Evolutionary conservation across 2,329 filamentous ascomycete species (phyloP).

Genomic region (Penicillium rolfsii): DNA sequence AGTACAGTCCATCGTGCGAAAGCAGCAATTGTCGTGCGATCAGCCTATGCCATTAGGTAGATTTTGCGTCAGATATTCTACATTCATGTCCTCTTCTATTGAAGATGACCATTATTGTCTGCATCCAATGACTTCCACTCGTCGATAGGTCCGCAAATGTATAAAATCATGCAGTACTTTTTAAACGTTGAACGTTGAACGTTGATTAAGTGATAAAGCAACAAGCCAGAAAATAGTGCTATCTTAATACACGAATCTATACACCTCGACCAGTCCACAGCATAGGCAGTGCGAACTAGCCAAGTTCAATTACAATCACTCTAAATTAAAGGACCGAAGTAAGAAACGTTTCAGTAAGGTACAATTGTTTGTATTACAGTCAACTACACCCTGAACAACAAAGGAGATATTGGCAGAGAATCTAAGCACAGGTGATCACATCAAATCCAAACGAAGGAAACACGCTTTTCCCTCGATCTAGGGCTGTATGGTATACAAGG

Average conservation of each 20-base stretch:
- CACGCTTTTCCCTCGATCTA: slow-evolving; percentile 39
- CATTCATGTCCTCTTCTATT: too few species aligned
- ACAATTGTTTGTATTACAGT: slow-evolving; percentile 49
- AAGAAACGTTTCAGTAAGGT: slow-evolving; percentile 34
- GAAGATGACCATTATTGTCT: too few species aligned
- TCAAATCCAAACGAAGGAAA: slow-evolving; percentile 34
- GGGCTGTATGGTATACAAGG: slow-evolving; percentile 42
- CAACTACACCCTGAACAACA: slow-evolving; percentile 41
- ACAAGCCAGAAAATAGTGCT: not conserved
- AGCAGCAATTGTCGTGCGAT: too few species aligned
- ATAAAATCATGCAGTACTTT: too few species aligned
- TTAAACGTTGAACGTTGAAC: too few species aligned
- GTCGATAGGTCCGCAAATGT: too few species aligned
- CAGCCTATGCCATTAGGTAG: too few species aligned
- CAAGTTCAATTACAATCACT: not conserved
- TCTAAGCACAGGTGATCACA: slow-evolving; percentile 43
- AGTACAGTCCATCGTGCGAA: too few species aligned
- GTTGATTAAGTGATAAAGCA: not conserved
- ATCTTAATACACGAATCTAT: not conserved
- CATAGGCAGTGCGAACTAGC: not conserved
- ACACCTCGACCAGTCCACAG: not conserved
- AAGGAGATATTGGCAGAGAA: slow-evolving; percentile 43
- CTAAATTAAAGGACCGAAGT: not conserved
- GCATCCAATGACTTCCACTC: too few species aligned
- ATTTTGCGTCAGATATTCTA: too few species aligned